Conservation (phyloP, 2,329 filamentous ascomycete genomes). For the Diaporthe eres region DNA sequence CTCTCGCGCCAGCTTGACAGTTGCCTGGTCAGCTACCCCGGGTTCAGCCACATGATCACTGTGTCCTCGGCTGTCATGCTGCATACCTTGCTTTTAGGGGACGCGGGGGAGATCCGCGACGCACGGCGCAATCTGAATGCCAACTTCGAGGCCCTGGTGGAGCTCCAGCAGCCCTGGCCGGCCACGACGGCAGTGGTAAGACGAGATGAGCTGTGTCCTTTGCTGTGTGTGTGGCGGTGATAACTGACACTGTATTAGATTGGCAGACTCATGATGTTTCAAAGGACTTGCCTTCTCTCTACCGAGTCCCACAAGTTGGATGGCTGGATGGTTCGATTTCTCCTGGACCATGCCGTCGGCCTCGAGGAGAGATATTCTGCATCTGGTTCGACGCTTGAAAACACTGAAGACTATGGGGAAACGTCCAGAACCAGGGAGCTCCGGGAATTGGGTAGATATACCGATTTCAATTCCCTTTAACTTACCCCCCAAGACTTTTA, state of each 20-base stretch:
- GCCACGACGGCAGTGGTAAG: slow-evolving; percentile 1
- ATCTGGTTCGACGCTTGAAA: background rate
- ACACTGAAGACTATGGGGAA: background rate
- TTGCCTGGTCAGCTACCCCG: background rate
- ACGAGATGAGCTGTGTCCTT: background rate
- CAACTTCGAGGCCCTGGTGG: slow-evolving; percentile 2
- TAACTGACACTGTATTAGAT: background rate
- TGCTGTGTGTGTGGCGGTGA: background rate
- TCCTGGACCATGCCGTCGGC: background rate
- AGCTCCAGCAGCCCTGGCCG: background rate
- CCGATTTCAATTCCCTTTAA: background rate
- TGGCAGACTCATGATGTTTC: background rate
- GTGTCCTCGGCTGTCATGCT: background rate
- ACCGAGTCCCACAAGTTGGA: background rate
- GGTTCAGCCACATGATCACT: background rate
- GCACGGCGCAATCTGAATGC: background rate
- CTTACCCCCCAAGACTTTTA: too few relatives aligned
- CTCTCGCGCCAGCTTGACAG: background rate
- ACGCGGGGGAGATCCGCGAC: background rate
- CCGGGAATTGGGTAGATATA: background rate
- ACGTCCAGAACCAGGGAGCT: background rate
- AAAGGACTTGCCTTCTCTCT: background rate
- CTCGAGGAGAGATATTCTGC: background rate
- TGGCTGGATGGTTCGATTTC: slow-evolving; percentile 5
- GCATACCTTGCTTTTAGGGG: background rate